Evolutionary conservation across 129 eudicot genomes (phyloP).

Genomic region (Kitagawia praeruptora): DNA sequence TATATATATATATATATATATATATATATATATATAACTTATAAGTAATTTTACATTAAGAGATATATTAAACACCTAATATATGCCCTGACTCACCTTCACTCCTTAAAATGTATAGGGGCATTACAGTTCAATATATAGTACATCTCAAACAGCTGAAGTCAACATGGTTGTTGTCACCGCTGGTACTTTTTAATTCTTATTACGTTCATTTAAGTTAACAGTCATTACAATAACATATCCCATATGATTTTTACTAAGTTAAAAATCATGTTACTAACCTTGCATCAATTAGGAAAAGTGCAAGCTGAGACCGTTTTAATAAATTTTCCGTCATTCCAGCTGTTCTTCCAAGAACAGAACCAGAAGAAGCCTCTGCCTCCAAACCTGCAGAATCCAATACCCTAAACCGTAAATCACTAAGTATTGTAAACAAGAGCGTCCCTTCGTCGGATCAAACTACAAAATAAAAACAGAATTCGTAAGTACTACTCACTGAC

Average conservation of each 20-base stretch:
- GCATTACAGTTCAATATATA: background rate
- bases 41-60: too few species aligned
- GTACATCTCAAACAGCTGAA: background rate
- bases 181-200: background rate
- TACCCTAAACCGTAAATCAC: slow-evolving; percentile 75
- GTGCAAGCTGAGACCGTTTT: slow-evolving; percentile 51
- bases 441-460: slow-evolving; percentile 89
- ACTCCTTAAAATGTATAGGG: background rate
- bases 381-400: slow-evolving; percentile 96
- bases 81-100: background rate
- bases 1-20: too few species aligned
- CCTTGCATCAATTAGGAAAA: slow-evolving; percentile 84
- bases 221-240: background rate
- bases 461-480: slow-evolving; percentile 24
- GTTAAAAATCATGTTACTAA: slow-evolving; percentile 21
- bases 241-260: background rate
- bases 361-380: slow-evolving; percentile 93
- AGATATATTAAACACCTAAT: background rate
- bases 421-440: slow-evolving; percentile 90
- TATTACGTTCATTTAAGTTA: background rate
- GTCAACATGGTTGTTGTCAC: background rate
- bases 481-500: slow-evolving; percentile 1
- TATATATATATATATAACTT: too few species aligned
- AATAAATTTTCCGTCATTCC: slow-evolving; percentile 82
- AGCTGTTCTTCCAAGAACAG: slow-evolving; percentile 88